These are phyloP conservation scores for Physcomitrellopsis africana DNA, from an alignment of 225 moss, liverwort and hornwort genomes.

Conservation along the genomic window DNA sequence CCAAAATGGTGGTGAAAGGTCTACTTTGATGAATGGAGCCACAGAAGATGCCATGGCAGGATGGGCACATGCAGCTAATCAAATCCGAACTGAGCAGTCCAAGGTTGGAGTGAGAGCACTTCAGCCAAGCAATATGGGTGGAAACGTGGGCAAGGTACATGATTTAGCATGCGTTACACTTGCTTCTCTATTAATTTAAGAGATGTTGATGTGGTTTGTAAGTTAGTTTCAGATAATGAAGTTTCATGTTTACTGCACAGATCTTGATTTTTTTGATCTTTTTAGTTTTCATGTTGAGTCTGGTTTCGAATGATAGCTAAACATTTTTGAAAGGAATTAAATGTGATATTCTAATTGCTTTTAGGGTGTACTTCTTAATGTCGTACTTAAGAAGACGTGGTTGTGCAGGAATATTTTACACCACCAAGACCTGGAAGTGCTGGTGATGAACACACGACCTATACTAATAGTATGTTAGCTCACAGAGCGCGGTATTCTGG, in stretches of 20 bases:
- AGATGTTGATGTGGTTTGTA: constrained; percentile 13
- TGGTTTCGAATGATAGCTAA: neutral
- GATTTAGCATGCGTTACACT: constrained; percentile 10
- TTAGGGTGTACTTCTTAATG: neutral
- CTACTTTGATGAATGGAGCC: constrained; percentile 45
- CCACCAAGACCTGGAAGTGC: constrained; percentile 52
- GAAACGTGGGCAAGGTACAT: constrained; percentile 50
- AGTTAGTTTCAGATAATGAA: neutral
- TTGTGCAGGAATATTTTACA: constrained; percentile 45
- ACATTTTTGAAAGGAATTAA: neutral
- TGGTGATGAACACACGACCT: constrained; percentile 49
- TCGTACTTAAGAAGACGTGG: neutral
- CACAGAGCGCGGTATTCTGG: constrained; percentile 49
- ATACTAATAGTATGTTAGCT: constrained; percentile 40
- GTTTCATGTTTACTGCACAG: neutral
- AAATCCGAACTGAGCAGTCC: constrained; percentile 56
- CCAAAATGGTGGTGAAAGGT: constrained; percentile 38
- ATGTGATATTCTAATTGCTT: neutral
- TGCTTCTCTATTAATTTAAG: neutral
- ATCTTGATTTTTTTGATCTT: neutral
- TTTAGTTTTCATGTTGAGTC: neutral
- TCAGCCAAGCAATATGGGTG: constrained; percentile 41
- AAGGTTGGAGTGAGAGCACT: constrained; percentile 49
- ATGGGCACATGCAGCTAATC: constrained; percentile 62
- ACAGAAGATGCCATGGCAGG: constrained; percentile 54